Evolutionary conservation across 2,329 filamentous ascomycete genomes (phyloP).

Genomic region (Rhynchosporium agropyri): DNA sequence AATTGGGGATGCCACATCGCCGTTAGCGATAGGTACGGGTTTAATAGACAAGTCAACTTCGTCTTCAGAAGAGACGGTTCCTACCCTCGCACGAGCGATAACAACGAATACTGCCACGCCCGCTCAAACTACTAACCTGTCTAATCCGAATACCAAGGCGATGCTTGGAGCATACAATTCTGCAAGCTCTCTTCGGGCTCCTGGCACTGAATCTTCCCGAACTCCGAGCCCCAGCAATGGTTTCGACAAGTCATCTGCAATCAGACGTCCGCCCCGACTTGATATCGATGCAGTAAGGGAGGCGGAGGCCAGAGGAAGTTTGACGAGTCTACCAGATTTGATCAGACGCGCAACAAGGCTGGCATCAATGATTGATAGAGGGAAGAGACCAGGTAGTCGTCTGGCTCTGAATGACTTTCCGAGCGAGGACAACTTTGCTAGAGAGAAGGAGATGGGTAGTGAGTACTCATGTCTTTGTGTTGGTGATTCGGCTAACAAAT

Average conservation of each 20-base stretch:
- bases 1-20: slow-evolving; percentile 32
- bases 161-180: slow-evolving; percentile 56
- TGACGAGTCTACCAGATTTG: slow-evolving; percentile 89
- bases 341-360: slow-evolving; percentile 86
- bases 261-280: slow-evolving; percentile 70
- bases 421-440: slow-evolving; percentile 40
- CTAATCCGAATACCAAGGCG: slow-evolving; percentile 47
- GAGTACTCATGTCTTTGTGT: slow-evolving; percentile 21
- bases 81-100: slow-evolving; percentile 29
- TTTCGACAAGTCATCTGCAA: slow-evolving; percentile 54
- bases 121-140: slow-evolving; percentile 29
- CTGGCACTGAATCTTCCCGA: slow-evolving; percentile 20
- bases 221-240: slow-evolving; percentile 30
- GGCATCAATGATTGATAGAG: slow-evolving; percentile 85
- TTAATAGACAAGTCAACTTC: slow-evolving; percentile 37
- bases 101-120: slow-evolving; percentile 26
- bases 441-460: slow-evolving; percentile 37
- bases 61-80: slow-evolving; percentile 35
- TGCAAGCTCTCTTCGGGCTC: slow-evolving; percentile 42
- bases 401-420: slow-evolving; percentile 56
- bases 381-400: slow-evolving; percentile 64
- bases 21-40: slow-evolving; percentile 37
- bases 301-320: slow-evolving; percentile 81
- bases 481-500: slow-evolving; percentile 17
- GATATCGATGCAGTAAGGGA: slow-evolving; percentile 81